phyloP scores from a whole-genome alignment of 108 stramenopile species.

The Cylindrotheca fusiformis region DNA sequence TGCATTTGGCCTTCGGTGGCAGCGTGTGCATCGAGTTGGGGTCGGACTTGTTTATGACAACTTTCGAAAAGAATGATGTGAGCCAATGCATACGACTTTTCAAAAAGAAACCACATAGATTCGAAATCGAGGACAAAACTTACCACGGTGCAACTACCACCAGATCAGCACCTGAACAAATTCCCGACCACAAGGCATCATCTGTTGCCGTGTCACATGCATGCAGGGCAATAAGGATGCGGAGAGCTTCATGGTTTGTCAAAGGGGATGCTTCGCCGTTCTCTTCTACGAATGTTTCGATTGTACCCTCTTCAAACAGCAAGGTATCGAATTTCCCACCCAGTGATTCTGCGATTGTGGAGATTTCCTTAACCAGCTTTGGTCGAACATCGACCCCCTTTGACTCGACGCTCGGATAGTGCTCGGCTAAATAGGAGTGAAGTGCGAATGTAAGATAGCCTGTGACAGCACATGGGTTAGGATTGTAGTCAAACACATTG shows the following conservation, averaged over 20 bases:
- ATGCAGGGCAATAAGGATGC: conserved; percentile 82
- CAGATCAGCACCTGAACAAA: conserved; percentile 44
- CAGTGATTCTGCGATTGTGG: conserved; percentile 56
- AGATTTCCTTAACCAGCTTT: conserved; percentile 68
- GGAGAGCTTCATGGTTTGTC: conserved; percentile 21
- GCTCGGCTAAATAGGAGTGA: conserved; percentile 57
- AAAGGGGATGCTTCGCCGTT: conserved; percentile 5
- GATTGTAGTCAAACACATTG: conserved; percentile 55
- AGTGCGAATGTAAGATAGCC: conserved; percentile 86
- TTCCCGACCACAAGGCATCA: conserved; percentile 74
- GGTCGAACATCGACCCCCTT: conserved; percentile 79
- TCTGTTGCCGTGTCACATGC: conserved; percentile 92
- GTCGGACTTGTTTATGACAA: conserved; percentile 85
- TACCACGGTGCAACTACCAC: conserved; percentile 74
- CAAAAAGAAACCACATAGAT: no score
- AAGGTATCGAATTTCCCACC: conserved; percentile 54
- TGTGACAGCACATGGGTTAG: no score
- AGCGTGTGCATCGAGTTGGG: conserved; percentile 68
- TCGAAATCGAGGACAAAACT: no score
- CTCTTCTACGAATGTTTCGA: conserved; percentile 39
- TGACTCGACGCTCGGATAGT: conserved; percentile 38
- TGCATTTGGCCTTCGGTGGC: conserved; percentile 24
- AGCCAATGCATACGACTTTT: not conserved
- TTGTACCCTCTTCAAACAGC: conserved; percentile 59
- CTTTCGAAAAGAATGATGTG: conserved; percentile 16